Percentiles rank a stretch among this genome's conserved stretches.
phyloP scores from a whole-genome alignment of 208 protist species.

The Trichomonas tenax region DNA sequence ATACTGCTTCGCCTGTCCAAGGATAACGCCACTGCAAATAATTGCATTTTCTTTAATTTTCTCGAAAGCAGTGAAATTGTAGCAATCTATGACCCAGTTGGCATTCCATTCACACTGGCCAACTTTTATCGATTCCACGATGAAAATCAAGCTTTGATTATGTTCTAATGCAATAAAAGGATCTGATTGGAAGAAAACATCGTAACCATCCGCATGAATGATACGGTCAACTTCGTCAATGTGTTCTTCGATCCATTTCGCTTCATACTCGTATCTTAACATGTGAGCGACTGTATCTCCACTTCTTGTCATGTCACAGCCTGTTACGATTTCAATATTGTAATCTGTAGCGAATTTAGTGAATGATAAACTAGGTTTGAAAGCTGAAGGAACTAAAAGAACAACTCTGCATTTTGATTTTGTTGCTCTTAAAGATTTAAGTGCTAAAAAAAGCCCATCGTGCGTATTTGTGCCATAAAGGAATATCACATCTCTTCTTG shows the following conservation, averaged over 20 bases:
- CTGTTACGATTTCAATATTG: neutral
- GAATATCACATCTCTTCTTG: neutral
- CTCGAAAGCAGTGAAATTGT: neutral
- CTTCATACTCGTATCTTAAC: neutral
- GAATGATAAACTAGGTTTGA: neutral
- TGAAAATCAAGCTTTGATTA: neutral
- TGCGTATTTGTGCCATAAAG: neutral
- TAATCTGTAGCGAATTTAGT: neutral
- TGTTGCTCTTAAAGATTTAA: neutral
- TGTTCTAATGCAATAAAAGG: neutral
- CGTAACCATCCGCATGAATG: neutral
- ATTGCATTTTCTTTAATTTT: neutral
- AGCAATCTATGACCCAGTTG: neutral
- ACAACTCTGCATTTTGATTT: neutral
- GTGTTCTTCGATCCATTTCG: neutral
- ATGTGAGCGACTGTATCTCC: neutral
- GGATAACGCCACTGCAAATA: neutral
- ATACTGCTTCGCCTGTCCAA: neutral
- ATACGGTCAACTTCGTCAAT: neutral
- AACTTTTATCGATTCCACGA: neutral
- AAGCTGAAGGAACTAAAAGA: neutral
- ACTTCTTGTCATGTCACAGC: neutral
- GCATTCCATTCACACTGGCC: neutral
- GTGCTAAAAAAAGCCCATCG: neutral
- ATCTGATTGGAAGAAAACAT: slow-evolving; percentile 19